Base-by-base conservation (phyloP, 257 asterid genomes). In the Linaria vulgaris region DNA sequence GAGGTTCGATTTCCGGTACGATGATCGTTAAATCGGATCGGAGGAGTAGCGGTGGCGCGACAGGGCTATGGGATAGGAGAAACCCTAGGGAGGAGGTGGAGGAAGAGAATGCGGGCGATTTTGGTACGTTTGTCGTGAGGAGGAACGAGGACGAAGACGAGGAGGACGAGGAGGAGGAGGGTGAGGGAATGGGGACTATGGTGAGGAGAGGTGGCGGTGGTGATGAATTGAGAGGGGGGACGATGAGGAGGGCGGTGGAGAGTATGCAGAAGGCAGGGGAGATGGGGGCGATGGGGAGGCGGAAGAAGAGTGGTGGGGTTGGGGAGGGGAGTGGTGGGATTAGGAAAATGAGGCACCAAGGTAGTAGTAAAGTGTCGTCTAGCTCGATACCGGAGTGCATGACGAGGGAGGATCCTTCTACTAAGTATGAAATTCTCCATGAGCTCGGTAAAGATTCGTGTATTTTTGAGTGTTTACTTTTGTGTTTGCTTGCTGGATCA, bases 201-300 rank as follows among this genome's bases (percentile, higher is more conserved):
- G 88, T 87, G 76, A 87, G 86, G 81, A 85, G 76, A 59, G 82
- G 75, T 13, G 69, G 77, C 30, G 72, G 67, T 46, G 76, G 78
- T 15, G 81, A 73, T 46, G 76, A 78, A 12, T 80, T 73, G 23
- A 87, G 80, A 50, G 86, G 82, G 31, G 84, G 83, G 56, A 83
- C 94, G 39, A 90, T 94, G 96, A 85, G 88, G 76, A 80, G 86
- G 84, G 97, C 96, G 6, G 95, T 94, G 65, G 96, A 87, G 46
- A 94, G 99, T 78, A 94, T 94, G 99, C 94, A 83, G 83, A 85
- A 82, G 69, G 87, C 71, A 31, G 91, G 94, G 69, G 96, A 84
- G 45, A 73, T 69, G 58, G 79, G 85, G 34, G 80, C 61, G 61
- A 70, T 59, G 66, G 87, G 85, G 68, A 79, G 65, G 78, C 76